Conservation (phyloP, 2,329 filamentous ascomycete genomes). For the Scleromitrula shiraiana region DNA sequence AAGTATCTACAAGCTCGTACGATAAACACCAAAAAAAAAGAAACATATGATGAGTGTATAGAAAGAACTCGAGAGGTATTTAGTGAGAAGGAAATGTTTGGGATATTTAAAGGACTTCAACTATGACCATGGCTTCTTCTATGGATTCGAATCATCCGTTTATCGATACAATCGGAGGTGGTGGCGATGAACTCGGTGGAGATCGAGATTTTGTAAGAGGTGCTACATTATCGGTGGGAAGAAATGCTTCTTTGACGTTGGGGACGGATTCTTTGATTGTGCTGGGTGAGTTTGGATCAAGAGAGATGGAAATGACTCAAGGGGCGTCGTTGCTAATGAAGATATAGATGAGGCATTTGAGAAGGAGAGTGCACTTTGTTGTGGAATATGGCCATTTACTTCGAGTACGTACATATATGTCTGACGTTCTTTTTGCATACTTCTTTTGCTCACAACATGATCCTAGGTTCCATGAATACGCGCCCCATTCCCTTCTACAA, state of each 20-base stretch:
- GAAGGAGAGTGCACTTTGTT: slow-evolving; percentile 44
- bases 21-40: neutral
- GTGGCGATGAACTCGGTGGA: slow-evolving; percentile 28
- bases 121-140: slow-evolving; percentile 6
- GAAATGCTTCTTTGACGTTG: slow-evolving; percentile 52
- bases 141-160: slow-evolving; percentile 28
- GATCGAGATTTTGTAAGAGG: slow-evolving; percentile 32
- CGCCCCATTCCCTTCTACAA: slow-evolving; percentile 69
- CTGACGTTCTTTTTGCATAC: neutral
- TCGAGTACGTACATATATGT: slow-evolving; percentile 12
- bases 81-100: neutral
- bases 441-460: slow-evolving; percentile 8
- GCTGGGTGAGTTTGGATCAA: slow-evolving; percentile 37
- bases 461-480: slow-evolving; percentile 26
- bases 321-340: neutral
- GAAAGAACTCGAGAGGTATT: neutral
- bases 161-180: slow-evolving; percentile 26
- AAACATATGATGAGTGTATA: neutral
- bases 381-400: slow-evolving; percentile 46
- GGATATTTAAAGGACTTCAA: too few relatives aligned
- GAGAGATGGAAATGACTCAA: neutral
- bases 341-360: slow-evolving; percentile 45
- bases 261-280: slow-evolving; percentile 53
- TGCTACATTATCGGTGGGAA: slow-evolving; percentile 44
- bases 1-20: neutral